Evolutionary conservation across 441 rosid species (phyloP).

Genomic region (Aleurites moluccanus): DNA sequence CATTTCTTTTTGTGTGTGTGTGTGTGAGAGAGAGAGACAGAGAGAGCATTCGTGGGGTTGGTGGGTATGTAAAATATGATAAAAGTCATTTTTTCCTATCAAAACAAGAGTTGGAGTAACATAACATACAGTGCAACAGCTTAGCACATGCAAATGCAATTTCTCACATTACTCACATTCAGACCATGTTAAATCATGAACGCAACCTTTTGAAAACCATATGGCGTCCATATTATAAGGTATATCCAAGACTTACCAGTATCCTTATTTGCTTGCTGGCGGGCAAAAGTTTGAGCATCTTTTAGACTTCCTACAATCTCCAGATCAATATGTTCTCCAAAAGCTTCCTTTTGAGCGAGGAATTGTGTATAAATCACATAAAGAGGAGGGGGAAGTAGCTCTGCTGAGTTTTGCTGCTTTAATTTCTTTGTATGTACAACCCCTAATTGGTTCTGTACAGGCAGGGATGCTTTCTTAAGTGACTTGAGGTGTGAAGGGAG

Average conservation of each 20-base stretch:
- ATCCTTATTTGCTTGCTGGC: slow-evolving; percentile 74
- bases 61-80: too few relatives aligned
- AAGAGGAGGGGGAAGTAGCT: slow-evolving; percentile 90
- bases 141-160: background rate
- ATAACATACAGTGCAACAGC: background rate
- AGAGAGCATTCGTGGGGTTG: too few relatives aligned
- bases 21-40: background rate
- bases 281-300: slow-evolving; percentile 73
- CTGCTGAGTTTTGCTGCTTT: slow-evolving; percentile 76
- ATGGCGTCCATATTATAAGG: slow-evolving; percentile 3
- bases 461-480: slow-evolving; percentile 87
- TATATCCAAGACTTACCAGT: slow-evolving; percentile 38
- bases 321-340: slow-evolving; percentile 67
- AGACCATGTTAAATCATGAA: background rate
- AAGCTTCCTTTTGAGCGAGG: slow-evolving; percentile 83
- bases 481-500: slow-evolving; percentile 86
- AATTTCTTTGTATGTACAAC: slow-evolving; percentile 67
- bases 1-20: background rate
- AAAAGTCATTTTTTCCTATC: too few relatives aligned
- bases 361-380: slow-evolving; percentile 81
- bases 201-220: background rate
- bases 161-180: background rate
- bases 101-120: background rate
- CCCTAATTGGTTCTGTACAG: slow-evolving; percentile 84
- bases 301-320: slow-evolving; percentile 76